Evolutionary conservation across 805 yeast species (phyloP), one percentile per base, ranked within the genome.

Genomic region (Lachancea thermotolerans): DNA sequence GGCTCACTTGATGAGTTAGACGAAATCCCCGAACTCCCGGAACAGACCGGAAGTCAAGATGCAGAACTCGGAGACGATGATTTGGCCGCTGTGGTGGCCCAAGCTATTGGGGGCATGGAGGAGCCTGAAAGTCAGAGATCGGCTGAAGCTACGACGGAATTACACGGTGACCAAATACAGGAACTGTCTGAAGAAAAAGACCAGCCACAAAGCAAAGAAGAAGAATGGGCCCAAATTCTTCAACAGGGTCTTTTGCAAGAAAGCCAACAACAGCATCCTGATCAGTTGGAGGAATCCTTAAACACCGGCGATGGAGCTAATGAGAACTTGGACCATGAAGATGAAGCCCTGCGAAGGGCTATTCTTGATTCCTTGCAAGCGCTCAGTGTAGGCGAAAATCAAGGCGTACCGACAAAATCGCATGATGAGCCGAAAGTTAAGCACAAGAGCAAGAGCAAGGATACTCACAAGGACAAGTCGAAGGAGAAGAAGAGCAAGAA

Each of bases 41-140:
- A 37, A 18, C 35, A 29, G 10, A 14, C 32, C 35, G 43, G 18
- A 35, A 33, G 29, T 14, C 31, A 31, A 6, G 32, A 30, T 15
- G 36, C 28, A 3, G 43, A 39, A 27, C 30, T 44, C 15, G 47
- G 49, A 9, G 70, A 64, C 35, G 62, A 55, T 27, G 70, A 66
- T 48, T 48, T 69, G 25, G 72, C 65, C 16, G 62, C 66, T 16
- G 69, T 65, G 14, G 73, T 68, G 3, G 67, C 69, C 15, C 67
- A 60, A 49, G 74, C 74, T 2, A 67, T 69, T 29, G 59, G 61
- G 11, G 47, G 49, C 32, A 54, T 61, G 48, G 54, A 54, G 32
- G 42, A 37, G 9, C 14, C 40, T 4, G 37, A 25, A 15, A 35
- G 41, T 29, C 30, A 44, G 27, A 14, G 43, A 29, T 15, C 43